Evolutionary conservation across 768 basidiomycete genomes (phyloP).

Genomic region (Sarcodon sp.): DNA sequence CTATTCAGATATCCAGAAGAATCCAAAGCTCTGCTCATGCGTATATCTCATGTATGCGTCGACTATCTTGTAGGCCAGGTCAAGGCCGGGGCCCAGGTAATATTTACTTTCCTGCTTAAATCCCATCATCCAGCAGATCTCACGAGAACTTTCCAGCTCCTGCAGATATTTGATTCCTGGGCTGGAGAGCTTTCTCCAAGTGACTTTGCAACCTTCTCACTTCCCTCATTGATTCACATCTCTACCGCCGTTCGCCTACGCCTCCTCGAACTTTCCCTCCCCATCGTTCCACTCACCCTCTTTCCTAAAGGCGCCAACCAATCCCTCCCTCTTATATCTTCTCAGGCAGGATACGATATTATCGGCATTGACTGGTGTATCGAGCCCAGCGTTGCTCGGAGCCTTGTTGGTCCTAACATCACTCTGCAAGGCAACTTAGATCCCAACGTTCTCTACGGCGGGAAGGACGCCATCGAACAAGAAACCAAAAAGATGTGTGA

Average conservation of each 20-base stretch:
- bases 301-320: slow-evolving; percentile 93
- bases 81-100: slow-evolving; percentile 90
- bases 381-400: slow-evolving; percentile 60
- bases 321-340: slow-evolving; percentile 45
- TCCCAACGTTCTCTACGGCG: slow-evolving; percentile 78
- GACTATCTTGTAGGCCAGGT: slow-evolving; percentile 89
- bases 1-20: slow-evolving; percentile 82
- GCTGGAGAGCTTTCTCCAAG: slow-evolving; percentile 85
- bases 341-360: slow-evolving; percentile 68
- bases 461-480: slow-evolving; percentile 71
- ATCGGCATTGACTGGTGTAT: slow-evolving; percentile 90
- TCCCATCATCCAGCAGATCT: background rate
- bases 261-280: slow-evolving; percentile 39
- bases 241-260: slow-evolving; percentile 49
- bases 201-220: slow-evolving; percentile 76
- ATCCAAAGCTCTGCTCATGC: slow-evolving; percentile 61
- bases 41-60: slow-evolving; percentile 82
- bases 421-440: slow-evolving; percentile 91
- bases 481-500: slow-evolving; percentile 76
- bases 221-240: slow-evolving; percentile 68
- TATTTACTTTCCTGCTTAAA: slow-evolving; percentile 8
- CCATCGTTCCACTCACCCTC: slow-evolving; percentile 69
- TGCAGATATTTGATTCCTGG: slow-evolving; percentile 97
- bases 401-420: slow-evolving; percentile 44
- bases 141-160: slow-evolving; percentile 36